Evolutionary conservation across 2,329 filamentous ascomycete genomes (phyloP), one percentile per base, ranked within the genome.

Genomic region (Aspergillus puulaauensis): DNA sequence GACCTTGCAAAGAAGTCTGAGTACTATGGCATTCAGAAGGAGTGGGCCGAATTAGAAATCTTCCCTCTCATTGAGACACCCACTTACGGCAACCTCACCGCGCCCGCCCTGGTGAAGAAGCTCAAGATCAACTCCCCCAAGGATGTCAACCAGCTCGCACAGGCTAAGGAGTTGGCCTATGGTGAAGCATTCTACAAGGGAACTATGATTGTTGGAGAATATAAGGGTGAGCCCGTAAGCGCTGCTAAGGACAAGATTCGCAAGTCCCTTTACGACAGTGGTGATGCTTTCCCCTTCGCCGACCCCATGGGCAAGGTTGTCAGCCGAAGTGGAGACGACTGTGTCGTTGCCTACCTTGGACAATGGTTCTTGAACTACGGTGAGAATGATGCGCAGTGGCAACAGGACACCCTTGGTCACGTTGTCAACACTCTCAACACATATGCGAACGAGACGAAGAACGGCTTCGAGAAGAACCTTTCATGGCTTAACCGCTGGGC

Each of bases 301-400:
- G 95, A 99, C 75, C 95, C 95, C 2, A 93, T 97, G 75, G 89
- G 90, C 67, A 86, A 89, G 75, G 95, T 98, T 64, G 86, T 96
- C 60, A 93, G 89, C 70, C 85, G 95, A 75, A 96, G 90, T 66
- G 91, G 89, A 27, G 93, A 98, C 70, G 91, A 96, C 66, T 98
- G 95, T 73, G 92, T 96, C 58, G 93, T 95, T 59, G 90, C 92
- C 31, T 87, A 93, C 64, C 87, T 98, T 70, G 93, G 97, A 68
- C 95, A 99, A 77, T 99, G 95, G 93, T 99, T 96, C 78, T 81
- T 99, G 68, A 93, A 97, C 77, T 99, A 99, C 70, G 95, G 95
- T 61, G 90, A 93, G 77, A 90, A 91, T 61, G 85, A 88, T 66
- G 77, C 79, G 44, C 83, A 88, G 50, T 98, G 95, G 95, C 90